phyloP scores from a whole-genome alignment of 257 asterid species.

The Agastache rugosa region DNA sequence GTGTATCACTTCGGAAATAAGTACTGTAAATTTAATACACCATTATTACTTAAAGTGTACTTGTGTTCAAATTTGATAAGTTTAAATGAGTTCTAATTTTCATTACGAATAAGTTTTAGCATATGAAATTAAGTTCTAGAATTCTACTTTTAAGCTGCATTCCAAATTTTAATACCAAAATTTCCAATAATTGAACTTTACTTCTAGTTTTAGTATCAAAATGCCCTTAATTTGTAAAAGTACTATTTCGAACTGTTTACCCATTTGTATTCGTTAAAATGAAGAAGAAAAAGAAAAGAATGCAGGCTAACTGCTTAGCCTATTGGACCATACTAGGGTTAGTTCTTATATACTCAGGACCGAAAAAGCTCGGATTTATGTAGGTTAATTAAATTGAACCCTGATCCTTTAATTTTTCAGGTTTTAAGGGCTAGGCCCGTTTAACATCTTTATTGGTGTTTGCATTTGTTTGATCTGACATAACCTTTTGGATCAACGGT shows the following conservation, averaged over 20 bases:
- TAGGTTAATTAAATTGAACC: neutral
- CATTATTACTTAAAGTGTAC: no score
- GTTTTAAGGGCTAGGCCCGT: no score
- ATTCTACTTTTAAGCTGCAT: no score
- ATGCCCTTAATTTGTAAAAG: no score
- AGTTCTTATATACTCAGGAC: neutral
- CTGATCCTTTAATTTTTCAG: neutral
- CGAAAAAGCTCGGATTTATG: neutral
- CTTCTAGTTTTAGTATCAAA: neutral
- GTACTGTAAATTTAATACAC: neutral
- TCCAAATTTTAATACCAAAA: no score
- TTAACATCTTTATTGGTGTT: no score
- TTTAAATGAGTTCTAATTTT: no score
- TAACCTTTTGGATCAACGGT: neutral
- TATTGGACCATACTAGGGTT: neutral
- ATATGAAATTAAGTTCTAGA: neutral
- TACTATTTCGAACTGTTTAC: no score
- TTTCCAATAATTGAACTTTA: neutral
- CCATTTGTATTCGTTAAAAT: neutral
- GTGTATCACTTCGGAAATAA: neutral
- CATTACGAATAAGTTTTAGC: neutral
- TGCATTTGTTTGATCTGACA: neutral
- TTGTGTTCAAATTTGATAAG: no score
- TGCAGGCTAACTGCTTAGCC: neutral
- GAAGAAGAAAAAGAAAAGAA: neutral